phyloP scores from a whole-genome alignment of 1,139 yeast species.

The Diutina neorugosa region DNA sequence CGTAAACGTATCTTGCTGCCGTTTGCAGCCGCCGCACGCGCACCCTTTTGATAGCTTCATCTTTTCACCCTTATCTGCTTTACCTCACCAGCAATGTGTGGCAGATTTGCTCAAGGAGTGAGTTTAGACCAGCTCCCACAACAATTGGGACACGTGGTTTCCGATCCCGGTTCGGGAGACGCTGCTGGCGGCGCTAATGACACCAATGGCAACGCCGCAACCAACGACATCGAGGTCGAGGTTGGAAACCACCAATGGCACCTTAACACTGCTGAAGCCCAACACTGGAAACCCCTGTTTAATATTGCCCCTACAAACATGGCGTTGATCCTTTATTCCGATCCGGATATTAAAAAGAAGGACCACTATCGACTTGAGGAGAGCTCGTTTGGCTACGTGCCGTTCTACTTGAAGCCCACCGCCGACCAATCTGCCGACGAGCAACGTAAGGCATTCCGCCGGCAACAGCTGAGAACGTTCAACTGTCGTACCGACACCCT shows the following conservation, averaged over 20 bases:
- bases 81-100: background rate
- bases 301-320: conserved; percentile 1
- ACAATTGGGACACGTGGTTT: background rate
- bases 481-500: conserved; percentile 57
- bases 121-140: background rate
- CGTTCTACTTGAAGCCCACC: background rate
- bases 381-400: background rate
- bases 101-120: background rate
- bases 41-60: background rate
- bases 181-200: background rate
- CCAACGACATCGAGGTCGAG: background rate
- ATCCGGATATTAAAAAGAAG: background rate
- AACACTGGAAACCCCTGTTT: background rate
- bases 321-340: background rate
- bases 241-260: background rate
- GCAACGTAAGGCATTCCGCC: background rate
- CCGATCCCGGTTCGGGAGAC: background rate
- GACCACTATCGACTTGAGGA: background rate
- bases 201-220: background rate
- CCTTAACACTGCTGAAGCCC: background rate
- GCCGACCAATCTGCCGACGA: background rate
- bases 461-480: conserved; percentile 17
- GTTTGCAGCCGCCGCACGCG: background rate
- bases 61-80: background rate
- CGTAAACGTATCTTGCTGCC: background rate